Percentiles rank a stretch among this genome's conserved stretches.
These are phyloP conservation scores for Lactarius indigo DNA, from an alignment of 768 basidiomycete species.

Conservation along the genomic window DNA sequence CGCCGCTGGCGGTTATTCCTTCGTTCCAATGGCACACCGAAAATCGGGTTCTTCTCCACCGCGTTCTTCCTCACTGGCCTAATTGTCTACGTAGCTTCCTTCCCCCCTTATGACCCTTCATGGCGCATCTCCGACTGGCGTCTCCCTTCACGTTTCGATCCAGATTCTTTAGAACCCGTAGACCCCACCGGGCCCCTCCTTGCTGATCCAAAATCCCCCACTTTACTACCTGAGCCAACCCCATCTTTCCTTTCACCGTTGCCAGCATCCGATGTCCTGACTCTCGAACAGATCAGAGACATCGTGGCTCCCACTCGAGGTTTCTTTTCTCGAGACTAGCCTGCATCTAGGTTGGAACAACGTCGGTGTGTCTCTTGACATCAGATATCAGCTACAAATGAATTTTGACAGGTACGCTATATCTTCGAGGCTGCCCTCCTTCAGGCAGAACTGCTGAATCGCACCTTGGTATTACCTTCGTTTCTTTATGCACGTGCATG, in stretches of 20 bases:
- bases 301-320: slow-evolving; percentile 39
- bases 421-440: slow-evolving; percentile 46
- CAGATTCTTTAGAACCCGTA: not conserved
- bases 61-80: slow-evolving; percentile 8
- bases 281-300: slow-evolving; percentile 33
- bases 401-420: slow-evolving; percentile 39
- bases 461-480: slow-evolving; percentile 43
- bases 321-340: slow-evolving; percentile 44
- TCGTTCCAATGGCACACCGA: not conserved
- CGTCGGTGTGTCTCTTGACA: slow-evolving; percentile 29
- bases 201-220: not conserved
- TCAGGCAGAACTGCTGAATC: slow-evolving; percentile 42
- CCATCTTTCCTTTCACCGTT: not conserved
- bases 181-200: not conserved
- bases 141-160: not conserved
- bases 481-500: slow-evolving; percentile 46
- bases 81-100: slow-evolving; percentile 8
- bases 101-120: not conserved
- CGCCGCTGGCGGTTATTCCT: slow-evolving; percentile 3
- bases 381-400: slow-evolving; percentile 1
- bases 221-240: not conserved
- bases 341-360: slow-evolving; percentile 48
- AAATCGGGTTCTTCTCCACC: slow-evolving; percentile 4
- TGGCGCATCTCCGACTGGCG: not conserved
- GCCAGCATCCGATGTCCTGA: slow-evolving; percentile 24